Conservation (phyloP, 2,329 filamentous ascomycete species). For the Bisporella sp. region DNA sequence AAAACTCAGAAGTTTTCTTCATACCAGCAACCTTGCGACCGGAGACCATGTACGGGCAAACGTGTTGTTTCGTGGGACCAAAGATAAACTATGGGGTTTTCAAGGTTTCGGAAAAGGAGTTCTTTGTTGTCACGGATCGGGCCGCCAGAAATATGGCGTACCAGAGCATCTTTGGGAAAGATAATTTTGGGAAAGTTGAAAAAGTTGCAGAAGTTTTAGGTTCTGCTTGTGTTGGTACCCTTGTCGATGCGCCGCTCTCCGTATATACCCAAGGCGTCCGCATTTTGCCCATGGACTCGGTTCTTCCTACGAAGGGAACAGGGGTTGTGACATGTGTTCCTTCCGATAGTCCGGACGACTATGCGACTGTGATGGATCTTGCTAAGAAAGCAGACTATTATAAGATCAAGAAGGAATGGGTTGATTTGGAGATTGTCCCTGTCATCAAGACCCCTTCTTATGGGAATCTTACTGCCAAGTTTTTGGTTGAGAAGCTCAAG, state of each 20-base stretch:
- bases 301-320: conserved; percentile 89
- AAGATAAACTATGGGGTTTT: conserved; percentile 86
- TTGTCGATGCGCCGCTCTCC: conserved; percentile 84
- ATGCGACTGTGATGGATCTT: conserved; percentile 79
- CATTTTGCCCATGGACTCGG: conserved; percentile 91
- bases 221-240: conserved; percentile 76
- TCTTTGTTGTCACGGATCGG: conserved; percentile 75
- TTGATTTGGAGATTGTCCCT: conserved; percentile 79
- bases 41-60: conserved; percentile 99
- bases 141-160: conserved; percentile 93
- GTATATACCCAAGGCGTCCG: conserved; percentile 76
- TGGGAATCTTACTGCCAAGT: conserved; percentile 75
- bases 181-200: conserved; percentile 59
- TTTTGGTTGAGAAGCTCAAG: conserved; percentile 86
- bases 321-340: conserved; percentile 95
- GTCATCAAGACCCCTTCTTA: conserved; percentile 87
- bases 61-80: conserved; percentile 89
- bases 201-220: conserved; percentile 71
- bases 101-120: conserved; percentile 70
- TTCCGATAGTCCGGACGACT: conserved; percentile 94
- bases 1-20: conserved; percentile 75
- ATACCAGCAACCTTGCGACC: conserved; percentile 87
- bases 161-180: conserved; percentile 76
- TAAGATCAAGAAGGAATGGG: conserved; percentile 95
- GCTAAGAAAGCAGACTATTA: conserved; percentile 96